phyloP scores from a whole-genome alignment of 495 filamentous ascomycete species.

The Penicillium macrosclerotiorum region DNA sequence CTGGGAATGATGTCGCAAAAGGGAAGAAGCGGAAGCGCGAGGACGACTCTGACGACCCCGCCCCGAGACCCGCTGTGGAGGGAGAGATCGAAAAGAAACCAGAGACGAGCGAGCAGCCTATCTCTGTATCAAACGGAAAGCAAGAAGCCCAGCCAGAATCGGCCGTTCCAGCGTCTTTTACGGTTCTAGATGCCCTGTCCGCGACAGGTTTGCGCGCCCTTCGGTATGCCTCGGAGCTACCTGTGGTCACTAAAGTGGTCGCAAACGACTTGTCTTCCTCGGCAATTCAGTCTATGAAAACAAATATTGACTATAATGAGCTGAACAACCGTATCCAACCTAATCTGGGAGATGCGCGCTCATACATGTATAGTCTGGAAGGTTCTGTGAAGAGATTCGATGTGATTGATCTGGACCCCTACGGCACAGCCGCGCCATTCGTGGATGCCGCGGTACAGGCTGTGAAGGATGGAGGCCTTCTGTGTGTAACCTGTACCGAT shows the following conservation, averaged over 20 bases:
- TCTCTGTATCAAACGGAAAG: constrained; percentile 1
- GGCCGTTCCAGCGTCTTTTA: constrained; percentile 46
- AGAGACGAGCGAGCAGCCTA: constrained; percentile 10
- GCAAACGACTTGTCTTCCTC: constrained; percentile 82
- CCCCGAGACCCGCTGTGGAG: constrained; percentile 7
- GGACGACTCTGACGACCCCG: constrained; percentile 20
- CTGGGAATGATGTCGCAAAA: constrained; percentile 41
- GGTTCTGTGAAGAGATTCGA: constrained; percentile 56
- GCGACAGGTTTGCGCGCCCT: constrained; percentile 91
- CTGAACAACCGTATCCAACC: constrained; percentile 66
- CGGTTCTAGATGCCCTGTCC: constrained; percentile 90
- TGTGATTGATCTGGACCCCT: constrained; percentile 95
- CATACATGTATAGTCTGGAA: constrained; percentile 78
- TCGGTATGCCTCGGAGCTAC: constrained; percentile 88
- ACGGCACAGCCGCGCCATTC: constrained; percentile 88
- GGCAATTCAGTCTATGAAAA: constrained; percentile 75
- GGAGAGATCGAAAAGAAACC: constrained; percentile 13
- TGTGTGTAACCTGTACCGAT: constrained; percentile 97
- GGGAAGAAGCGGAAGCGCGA: constrained; percentile 51
- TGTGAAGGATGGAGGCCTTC: constrained; percentile 78
- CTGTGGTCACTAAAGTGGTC: constrained; percentile 74
- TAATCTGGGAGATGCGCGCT: constrained; percentile 75
- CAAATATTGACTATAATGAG: constrained; percentile 80
- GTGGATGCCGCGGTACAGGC: constrained; percentile 85
- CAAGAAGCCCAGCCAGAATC: constrained; percentile 3